Evolutionary conservation across 495 filamentous ascomycete genomes (phyloP), one percentile per base, ranked within the genome.

Genomic region (Podospora fimiseda): DNA sequence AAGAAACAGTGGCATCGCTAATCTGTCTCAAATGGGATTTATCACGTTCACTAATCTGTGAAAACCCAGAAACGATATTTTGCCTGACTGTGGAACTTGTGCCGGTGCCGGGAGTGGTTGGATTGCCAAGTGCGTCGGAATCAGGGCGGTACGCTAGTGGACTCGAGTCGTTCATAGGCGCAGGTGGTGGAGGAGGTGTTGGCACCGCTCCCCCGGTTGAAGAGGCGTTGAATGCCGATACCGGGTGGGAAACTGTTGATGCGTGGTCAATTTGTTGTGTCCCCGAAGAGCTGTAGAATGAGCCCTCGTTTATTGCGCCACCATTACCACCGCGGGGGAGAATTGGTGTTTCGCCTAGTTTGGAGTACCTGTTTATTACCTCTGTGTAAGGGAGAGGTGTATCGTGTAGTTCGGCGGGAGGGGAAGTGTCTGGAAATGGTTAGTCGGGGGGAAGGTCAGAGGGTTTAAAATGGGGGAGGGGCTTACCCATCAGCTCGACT

Each of bases 401-500:
- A 58, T 63, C 60, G 24, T 62, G 55, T 20, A 77, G 64, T 49
- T 77, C 74, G 13, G 41, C 60, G 9, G 38, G 58, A 9, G 60
- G 55, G 13, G 66, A 64, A 33, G 60, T 63, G 48, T 72, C 63
- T 69, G 43, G 47, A n/a, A 36, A 9, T 3, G 19, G 5, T 15
- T 9, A 19, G 27, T n/a, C n/a, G n/a, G n/a, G n/a, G n/a, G n/a
- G 30, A 37, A 20, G 19, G 51, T 67, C 48, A 62, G 60, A 3
- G n/a, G 16, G 16, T 8, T 0, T 9, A 2, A 20, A 15, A 4
- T 15, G 20, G 9, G 2, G 9, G 4, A 39, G 23, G 36, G 21
- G 21, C 72, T 46, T 61, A 78, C 77, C 73, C 44, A 51, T 54
- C 45, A 80, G 63, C 52, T 80, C 76, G 16, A 65, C 70, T 3